Evolutionary conservation across 2,329 filamentous ascomycete species (phyloP), one percentile per base, ranked within the genome.

Genomic region (Fusarium sp.): DNA sequence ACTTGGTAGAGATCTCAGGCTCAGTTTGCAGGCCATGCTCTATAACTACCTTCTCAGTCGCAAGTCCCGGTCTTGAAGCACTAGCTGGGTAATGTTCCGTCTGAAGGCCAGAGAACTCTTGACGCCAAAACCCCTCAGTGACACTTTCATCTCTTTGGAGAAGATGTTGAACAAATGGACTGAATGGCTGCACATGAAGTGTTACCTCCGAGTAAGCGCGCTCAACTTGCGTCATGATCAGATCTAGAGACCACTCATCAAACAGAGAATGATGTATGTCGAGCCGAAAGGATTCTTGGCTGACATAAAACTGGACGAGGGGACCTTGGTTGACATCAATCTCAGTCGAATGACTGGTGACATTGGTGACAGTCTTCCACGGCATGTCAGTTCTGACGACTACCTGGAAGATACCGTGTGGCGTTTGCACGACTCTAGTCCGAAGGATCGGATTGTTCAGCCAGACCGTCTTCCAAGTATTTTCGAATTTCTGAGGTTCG

Each of bases 171-270:
- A 52, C 46, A 6, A 57, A 57, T 1, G 22, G 46, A 7, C n/a
- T 52, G 22, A 57, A 57, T 9, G 39, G 31, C 31, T 38, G 49
- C 5, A 7, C 13, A 1, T 28, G 3, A 4, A 57, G 38, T 6
- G 2, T 6, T 9, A 13, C 38, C 17, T 38, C 54, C 1, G 14
- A 4, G 7, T 57, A 57, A 0, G 31, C 28, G 5, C 28, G 38
- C 28, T 57, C 36, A 2, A 43, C 38, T n/a, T 57, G 54, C 3
- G 38, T 10, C 5, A 57, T 1, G 2, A 31, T 15, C 1, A 57
- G 8, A n/a, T 14, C 46, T 2, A 57, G 38, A 36, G 54, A 57
- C 54, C 54, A 57, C 28, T 57, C 54, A 8, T 57, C 54, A 9
- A 52, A 57, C 5, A 57, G 15, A 4, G 46, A 26, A 10, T 57